Conservation (phyloP, 331 rosid species). For the Malus hybrid region DNA sequence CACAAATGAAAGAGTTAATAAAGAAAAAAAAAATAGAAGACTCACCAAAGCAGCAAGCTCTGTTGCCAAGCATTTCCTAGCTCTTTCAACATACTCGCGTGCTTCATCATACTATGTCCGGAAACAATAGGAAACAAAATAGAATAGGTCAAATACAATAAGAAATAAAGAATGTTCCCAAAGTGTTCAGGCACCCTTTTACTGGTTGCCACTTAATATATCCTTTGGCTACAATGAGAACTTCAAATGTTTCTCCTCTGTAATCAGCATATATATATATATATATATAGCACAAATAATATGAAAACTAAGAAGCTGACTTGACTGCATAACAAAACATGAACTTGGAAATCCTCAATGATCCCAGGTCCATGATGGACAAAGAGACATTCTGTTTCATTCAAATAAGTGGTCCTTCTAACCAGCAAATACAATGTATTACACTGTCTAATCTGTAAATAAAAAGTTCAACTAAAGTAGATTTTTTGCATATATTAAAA, state of each 20-base stretch:
- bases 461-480: background rate
- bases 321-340: background rate
- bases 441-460: background rate
- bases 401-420: background rate
- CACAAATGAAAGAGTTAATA: no score
- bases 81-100: constrained; percentile 89
- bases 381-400: background rate
- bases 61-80: constrained; percentile 95
- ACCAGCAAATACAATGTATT: background rate
- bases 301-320: background rate
- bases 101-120: constrained; percentile 79
- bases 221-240: background rate
- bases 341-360: background rate
- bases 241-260: background rate
- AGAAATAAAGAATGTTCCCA: background rate
- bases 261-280: background rate
- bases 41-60: constrained; percentile 98
- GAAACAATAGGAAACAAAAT: background rate
- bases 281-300: background rate
- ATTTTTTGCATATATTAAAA: background rate
- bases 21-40: background rate
- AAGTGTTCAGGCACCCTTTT: background rate
- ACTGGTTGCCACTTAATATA: background rate
- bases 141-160: background rate
- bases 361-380: background rate